phyloP scores from a whole-genome alignment of 2,329 filamentous ascomycete species.

The Exophiala viscosa region DNA sequence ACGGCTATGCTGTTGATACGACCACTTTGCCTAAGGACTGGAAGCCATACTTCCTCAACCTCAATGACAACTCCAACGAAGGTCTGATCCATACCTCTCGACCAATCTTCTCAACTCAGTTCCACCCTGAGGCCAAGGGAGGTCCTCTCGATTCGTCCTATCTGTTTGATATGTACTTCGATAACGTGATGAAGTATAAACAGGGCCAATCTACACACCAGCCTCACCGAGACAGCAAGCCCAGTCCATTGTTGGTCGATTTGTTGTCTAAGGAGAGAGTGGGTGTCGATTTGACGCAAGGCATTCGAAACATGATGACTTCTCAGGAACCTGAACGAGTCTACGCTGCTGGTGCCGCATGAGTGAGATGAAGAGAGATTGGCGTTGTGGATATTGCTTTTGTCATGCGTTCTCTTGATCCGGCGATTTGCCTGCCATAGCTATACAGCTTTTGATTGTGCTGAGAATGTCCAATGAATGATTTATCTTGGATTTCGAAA shows the following conservation, averaged over 20 bases:
- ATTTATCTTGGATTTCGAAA: too few relatives aligned
- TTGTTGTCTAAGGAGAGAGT: slow-evolving; percentile 92
- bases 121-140: slow-evolving; percentile 97
- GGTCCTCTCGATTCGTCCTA: slow-evolving; percentile 94
- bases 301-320: slow-evolving; percentile 41
- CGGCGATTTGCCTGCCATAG: too few relatives aligned
- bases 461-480: too few relatives aligned
- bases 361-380: slow-evolving; percentile 1
- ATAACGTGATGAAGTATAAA: slow-evolving; percentile 88
- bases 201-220: slow-evolving; percentile 67
- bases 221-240: slow-evolving; percentile 76
- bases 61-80: slow-evolving; percentile 97
- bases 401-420: background rate
- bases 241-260: slow-evolving; percentile 82
- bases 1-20: slow-evolving; percentile 92
- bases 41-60: slow-evolving; percentile 97
- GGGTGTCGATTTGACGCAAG: slow-evolving; percentile 71
- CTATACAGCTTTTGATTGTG: too few relatives aligned
- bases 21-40: slow-evolving; percentile 78
- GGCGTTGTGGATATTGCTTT: background rate
- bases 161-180: slow-evolving; percentile 93
- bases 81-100: slow-evolving; percentile 94
- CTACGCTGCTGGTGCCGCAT: slow-evolving; percentile 29
- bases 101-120: slow-evolving; percentile 97
- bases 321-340: slow-evolving; percentile 20